These are phyloP conservation scores for Rhizophagus prolifer DNA, from an alignment of 192 early-diverging fungal genomes.

Conservation along the genomic window DNA sequence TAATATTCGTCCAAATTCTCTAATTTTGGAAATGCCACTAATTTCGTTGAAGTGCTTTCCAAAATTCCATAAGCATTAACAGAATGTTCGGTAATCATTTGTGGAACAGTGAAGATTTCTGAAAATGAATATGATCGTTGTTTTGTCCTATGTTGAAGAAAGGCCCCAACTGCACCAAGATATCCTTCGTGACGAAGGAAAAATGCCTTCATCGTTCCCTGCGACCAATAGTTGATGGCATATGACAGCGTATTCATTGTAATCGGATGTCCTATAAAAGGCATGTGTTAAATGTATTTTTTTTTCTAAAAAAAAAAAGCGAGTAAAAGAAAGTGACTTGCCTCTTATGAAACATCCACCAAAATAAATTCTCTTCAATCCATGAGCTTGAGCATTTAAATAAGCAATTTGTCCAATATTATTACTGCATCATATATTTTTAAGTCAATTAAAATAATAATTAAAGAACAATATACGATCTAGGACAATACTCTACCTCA, in stretches of 20 bases:
- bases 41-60: slow-evolving; percentile 54
- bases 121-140: slow-evolving; percentile 63
- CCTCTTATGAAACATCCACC: slow-evolving; percentile 97
- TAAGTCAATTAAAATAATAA: neutral
- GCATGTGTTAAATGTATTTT: slow-evolving; percentile 2
- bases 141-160: slow-evolving; percentile 35
- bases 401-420: slow-evolving; percentile 99
- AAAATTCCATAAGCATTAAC: slow-evolving; percentile 65
- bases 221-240: slow-evolving; percentile 97
- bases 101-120: slow-evolving; percentile 76
- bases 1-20: slow-evolving; percentile 49
- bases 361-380: slow-evolving; percentile 89
- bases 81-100: slow-evolving; percentile 53
- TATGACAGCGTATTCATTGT: slow-evolving; percentile 98
- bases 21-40: slow-evolving; percentile 65
- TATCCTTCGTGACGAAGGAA: slow-evolving; percentile 98
- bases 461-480: neutral
- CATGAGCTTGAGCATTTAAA: slow-evolving; percentile 91
- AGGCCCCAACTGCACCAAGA: slow-evolving; percentile 90
- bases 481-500: slow-evolving; percentile 55
- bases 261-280: slow-evolving; percentile 73
- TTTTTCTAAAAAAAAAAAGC: neutral
- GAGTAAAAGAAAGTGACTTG: slow-evolving; percentile 15
- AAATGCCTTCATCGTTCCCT: slow-evolving; percentile 88
- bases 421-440: slow-evolving; percentile 59